A percentile compares a stretch with the other conserved stretches of the same genome.
Conservation (phyloP, 2,329 filamentous ascomycete species). For the Coniochaeta sp. region DNA sequence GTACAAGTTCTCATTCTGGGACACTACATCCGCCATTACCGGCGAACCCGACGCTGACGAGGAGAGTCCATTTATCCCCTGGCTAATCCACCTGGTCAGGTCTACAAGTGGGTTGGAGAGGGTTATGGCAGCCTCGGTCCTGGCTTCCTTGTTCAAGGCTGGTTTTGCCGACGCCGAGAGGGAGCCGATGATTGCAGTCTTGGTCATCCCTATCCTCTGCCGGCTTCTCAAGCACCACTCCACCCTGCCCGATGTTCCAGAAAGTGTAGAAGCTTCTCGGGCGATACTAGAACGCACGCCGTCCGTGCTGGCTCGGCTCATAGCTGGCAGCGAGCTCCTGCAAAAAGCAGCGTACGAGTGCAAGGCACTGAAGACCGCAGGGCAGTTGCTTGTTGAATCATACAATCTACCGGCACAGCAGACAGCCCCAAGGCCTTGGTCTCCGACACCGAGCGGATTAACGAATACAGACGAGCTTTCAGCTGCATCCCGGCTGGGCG, state of each 20-base stretch:
- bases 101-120: constrained; percentile 50
- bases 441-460: constrained; percentile 13
- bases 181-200: constrained; percentile 55
- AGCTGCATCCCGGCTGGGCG: constrained; percentile 43
- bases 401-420: constrained; percentile 36
- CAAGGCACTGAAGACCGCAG: constrained; percentile 37
- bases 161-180: constrained; percentile 58
- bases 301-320: constrained; percentile 67
- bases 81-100: constrained; percentile 61
- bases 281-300: constrained; percentile 64
- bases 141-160: constrained; percentile 62
- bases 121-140: constrained; percentile 61
- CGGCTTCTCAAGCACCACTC: constrained; percentile 27
- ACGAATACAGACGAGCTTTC: background rate
- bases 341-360: constrained; percentile 76
- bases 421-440: constrained; percentile 27
- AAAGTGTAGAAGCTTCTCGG: background rate
- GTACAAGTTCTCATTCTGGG: constrained; percentile 15
- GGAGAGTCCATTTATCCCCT: constrained; percentile 66
- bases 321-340: constrained; percentile 69
- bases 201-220: constrained; percentile 63
- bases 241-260: constrained; percentile 25
- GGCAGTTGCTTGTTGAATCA: constrained; percentile 41
- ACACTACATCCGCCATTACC: constrained; percentile 18
- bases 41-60: constrained; percentile 19